Evolutionary conservation across 495 filamentous ascomycete species (phyloP).

Genomic region (Hypoxylon fuscum): DNA sequence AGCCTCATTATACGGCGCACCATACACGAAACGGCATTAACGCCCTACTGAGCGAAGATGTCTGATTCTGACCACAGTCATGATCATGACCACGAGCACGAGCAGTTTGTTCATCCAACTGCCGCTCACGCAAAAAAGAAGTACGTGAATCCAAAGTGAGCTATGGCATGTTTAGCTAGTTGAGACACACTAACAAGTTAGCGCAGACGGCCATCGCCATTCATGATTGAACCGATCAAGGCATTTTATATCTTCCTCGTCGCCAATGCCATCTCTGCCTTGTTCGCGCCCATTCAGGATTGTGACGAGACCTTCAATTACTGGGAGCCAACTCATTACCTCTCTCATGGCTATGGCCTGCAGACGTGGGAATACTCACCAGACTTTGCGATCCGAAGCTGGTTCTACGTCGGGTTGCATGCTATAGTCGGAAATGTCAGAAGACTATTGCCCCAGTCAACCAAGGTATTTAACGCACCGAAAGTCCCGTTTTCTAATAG

Average conservation of each 20-base stretch:
- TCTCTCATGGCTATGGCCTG: slow-evolving; percentile 89
- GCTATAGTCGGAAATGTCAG: slow-evolving; percentile 72
- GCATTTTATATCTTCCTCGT: slow-evolving; percentile 80
- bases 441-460: slow-evolving; percentile 66
- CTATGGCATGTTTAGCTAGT: not conserved
- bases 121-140: slow-evolving; percentile 58
- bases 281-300: slow-evolving; percentile 92
- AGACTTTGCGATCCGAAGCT: slow-evolving; percentile 93
- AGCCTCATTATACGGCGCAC: not conserved
- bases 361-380: slow-evolving; percentile 99
- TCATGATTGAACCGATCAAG: slow-evolving; percentile 73
- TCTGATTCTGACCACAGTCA: too few relatives aligned
- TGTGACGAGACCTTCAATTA: slow-evolving; percentile 99
- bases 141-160: slow-evolving; percentile 38
- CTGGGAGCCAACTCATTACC: slow-evolving; percentile 97
- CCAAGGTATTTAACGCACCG: slow-evolving; percentile 52
- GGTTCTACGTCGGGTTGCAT: slow-evolving; percentile 91
- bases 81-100: slow-evolving; percentile 34
- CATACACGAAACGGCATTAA: slow-evolving; percentile 7
- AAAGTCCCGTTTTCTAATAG: not conserved
- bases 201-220: slow-evolving; percentile 60
- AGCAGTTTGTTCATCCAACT: slow-evolving; percentile 52
- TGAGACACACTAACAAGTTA: slow-evolving; percentile 17
- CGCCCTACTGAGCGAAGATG: slow-evolving; percentile 34
- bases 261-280: slow-evolving; percentile 78